phyloP scores from a whole-genome alignment of 306 rosid genomes.

The Pterocarpus macrocarpus region DNA sequence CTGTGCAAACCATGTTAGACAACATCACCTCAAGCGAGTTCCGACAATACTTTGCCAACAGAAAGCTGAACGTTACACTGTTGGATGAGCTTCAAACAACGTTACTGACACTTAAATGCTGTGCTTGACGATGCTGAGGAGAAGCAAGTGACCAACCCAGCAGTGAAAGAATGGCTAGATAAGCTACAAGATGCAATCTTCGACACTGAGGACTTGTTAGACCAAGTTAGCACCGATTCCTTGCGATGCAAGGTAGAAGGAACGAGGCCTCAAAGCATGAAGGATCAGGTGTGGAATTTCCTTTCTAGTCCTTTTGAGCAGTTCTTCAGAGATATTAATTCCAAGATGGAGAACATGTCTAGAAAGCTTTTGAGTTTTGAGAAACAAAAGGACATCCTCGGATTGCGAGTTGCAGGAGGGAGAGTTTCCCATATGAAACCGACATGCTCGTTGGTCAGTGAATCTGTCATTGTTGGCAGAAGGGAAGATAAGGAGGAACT shows the following conservation, averaged over 20 bases:
- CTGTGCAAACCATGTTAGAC: not conserved
- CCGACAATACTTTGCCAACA: constrained; percentile 1
- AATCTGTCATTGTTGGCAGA: constrained; percentile 41
- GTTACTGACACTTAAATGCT: not conserved
- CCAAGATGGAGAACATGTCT: constrained; percentile 34
- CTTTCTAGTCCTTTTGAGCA: constrained; percentile 42
- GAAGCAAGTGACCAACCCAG: not conserved
- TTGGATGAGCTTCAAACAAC: not conserved
- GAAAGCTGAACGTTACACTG: not conserved
- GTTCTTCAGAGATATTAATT: constrained; percentile 44
- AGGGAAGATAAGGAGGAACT: constrained; percentile 38
- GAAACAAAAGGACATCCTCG: constrained; percentile 41
- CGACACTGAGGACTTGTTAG: constrained; percentile 9
- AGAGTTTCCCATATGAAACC: constrained; percentile 24
- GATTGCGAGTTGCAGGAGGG: constrained; percentile 38
- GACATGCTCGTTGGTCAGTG: constrained; percentile 17
- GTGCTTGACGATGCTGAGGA: constrained; percentile 25
- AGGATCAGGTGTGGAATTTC: constrained; percentile 54
- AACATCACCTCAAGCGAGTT: not conserved
- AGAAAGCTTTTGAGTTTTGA: constrained; percentile 41
- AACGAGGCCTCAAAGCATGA: not conserved
- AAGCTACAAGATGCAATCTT: not conserved
- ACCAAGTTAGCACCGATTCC: not conserved
- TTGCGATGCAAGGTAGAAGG: not conserved
- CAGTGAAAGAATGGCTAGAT: constrained; percentile 33